Evolutionary conservation across 78 protist genomes (phyloP).

Genomic region (Polysphondylium violaceum): DNA sequence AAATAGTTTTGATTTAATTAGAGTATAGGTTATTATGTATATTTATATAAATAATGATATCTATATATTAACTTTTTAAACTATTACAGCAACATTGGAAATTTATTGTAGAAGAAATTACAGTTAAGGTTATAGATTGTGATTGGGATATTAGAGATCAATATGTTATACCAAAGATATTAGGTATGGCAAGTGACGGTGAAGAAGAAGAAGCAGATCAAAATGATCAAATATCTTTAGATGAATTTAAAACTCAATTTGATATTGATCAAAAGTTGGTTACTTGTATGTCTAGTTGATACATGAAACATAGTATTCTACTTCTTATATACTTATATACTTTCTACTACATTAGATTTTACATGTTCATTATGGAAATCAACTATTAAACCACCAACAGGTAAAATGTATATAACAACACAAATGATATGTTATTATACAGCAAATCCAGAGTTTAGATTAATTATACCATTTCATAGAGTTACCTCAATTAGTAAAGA

Average conservation of each 20-base stretch:
- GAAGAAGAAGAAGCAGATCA: constrained; percentile 73
- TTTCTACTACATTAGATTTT: constrained; percentile 29
- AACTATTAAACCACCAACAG: constrained; percentile 12
- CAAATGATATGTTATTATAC: constrained; percentile 58
- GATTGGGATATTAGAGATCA: constrained; percentile 55
- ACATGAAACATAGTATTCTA: background rate
- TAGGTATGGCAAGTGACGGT: constrained; percentile 45
- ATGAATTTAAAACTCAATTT: constrained; percentile 58
- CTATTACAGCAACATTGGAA: constrained; percentile 34
- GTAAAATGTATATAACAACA: constrained; percentile 53
- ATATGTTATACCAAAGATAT: constrained; percentile 40
- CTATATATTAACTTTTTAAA: background rate
- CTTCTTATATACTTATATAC: background rate
- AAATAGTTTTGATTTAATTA: constrained; percentile 36
- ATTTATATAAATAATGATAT: background rate
- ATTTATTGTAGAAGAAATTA: constrained; percentile 14
- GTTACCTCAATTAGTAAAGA: constrained; percentile 43
- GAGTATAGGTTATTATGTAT: no score
- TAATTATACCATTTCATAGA: constrained; percentile 44
- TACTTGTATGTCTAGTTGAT: constrained; percentile 18
- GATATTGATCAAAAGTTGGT: constrained; percentile 49
- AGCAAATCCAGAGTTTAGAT: background rate
- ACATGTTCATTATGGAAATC: constrained; percentile 50
- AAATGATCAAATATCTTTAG: constrained; percentile 40
- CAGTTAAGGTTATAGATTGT: constrained; percentile 13